Evolutionary conservation across 305 asterid genomes (phyloP).

Genomic region (Stenogyne calaminthoides): DNA sequence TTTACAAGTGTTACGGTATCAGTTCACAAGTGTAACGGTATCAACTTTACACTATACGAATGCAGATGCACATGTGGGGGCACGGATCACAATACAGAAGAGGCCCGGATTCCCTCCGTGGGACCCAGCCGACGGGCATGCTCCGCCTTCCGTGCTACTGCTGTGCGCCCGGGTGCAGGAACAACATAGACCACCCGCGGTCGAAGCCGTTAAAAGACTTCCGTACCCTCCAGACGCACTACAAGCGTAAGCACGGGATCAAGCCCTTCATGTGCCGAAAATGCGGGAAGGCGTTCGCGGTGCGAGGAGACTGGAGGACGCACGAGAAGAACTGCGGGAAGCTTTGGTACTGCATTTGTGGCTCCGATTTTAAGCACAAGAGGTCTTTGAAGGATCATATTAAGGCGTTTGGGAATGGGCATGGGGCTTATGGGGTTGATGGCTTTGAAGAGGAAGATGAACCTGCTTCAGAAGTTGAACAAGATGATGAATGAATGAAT

Average conservation of each 20-base stretch:
- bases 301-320: constrained; percentile 91
- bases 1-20: no score
- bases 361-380: constrained; percentile 88
- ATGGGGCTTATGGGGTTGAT: constrained; percentile 58
- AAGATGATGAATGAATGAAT: constrained; percentile 45
- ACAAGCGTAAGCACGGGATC: constrained; percentile 85
- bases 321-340: constrained; percentile 90
- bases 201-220: constrained; percentile 87
- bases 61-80: constrained; percentile 98
- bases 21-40: no score
- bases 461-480: constrained; percentile 78
- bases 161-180: constrained; percentile 76
- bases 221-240: constrained; percentile 90
- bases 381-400: constrained; percentile 85
- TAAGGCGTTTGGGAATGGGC: constrained; percentile 84
- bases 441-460: constrained; percentile 79
- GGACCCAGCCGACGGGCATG: constrained; percentile 93
- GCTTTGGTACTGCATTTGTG: constrained; percentile 89
- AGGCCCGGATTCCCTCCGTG: constrained; percentile 77
- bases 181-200: constrained; percentile 90
- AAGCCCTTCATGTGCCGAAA: constrained; percentile 89
- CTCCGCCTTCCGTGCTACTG: constrained; percentile 86
- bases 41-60: no score
- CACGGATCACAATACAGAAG: constrained; percentile 88
- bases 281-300: constrained; percentile 88